Percentiles rank a stretch among this genome's conserved stretches.
phyloP scores from a whole-genome alignment of 768 basidiomycete species.

The Leccinum fibrillosum region DNA sequence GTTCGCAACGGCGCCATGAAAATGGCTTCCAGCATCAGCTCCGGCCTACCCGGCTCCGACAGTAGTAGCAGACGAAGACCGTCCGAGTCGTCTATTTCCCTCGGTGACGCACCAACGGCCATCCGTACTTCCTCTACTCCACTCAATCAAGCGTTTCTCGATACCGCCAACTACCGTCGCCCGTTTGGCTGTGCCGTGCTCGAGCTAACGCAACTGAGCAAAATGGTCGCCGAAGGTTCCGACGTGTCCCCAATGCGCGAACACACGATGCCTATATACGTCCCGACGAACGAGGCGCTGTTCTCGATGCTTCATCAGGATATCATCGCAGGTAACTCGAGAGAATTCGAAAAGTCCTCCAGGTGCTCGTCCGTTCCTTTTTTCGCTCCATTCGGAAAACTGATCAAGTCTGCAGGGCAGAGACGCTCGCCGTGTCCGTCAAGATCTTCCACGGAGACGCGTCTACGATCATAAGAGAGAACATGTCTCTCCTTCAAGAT shows the following conservation, averaged over 20 bases:
- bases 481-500: conserved; percentile 78
- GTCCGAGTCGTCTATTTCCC: conserved; percentile 48
- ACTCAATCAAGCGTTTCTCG: conserved; percentile 30
- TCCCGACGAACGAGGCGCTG: conserved; percentile 75
- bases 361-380: conserved; percentile 46
- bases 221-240: conserved; percentile 59
- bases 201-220: conserved; percentile 73
- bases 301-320: conserved; percentile 96
- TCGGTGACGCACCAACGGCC: conserved; percentile 32
- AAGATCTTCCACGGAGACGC: conserved; percentile 87
- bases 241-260: conserved; percentile 69
- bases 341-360: conserved; percentile 79
- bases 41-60: conserved; percentile 37
- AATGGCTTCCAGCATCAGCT: conserved; percentile 55
- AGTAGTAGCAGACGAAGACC: conserved; percentile 47
- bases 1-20: conserved; percentile 86
- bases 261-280: conserved; percentile 83
- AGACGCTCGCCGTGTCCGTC: conserved; percentile 78
- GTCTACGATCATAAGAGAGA: conserved; percentile 71
- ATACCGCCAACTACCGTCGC: conserved; percentile 61
- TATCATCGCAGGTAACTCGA: conserved; percentile 74
- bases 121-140: conserved; percentile 16
- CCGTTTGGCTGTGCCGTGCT: conserved; percentile 97
- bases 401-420: conserved; percentile 54
- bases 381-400: neutral